Evolutionary conservation across 345 rosid species (phyloP).

Genomic region (Abelmoschus esculentus): DNA sequence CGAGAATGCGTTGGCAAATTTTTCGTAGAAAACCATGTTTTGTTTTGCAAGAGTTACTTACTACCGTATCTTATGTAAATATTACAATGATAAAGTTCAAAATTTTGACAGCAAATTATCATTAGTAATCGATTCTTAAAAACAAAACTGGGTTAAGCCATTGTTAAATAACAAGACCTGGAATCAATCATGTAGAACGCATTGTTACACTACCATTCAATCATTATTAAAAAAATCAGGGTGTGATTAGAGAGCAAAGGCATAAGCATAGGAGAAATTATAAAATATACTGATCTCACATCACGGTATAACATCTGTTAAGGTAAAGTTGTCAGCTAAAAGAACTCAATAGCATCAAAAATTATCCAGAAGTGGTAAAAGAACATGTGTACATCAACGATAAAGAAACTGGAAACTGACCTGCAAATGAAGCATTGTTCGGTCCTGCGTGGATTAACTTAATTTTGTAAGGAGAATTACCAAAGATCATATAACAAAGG

Average conservation of each 20-base stretch:
- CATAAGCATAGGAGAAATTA: neutral
- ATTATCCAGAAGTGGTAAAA: no score
- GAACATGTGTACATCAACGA: neutral
- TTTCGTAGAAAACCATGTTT: neutral
- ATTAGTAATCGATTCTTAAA: neutral
- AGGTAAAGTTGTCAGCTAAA: neutral
- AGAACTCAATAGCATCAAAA: neutral
- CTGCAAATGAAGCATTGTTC: constrained; percentile 10
- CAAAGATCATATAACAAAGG: neutral
- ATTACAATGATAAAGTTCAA: neutral
- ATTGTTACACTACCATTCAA: neutral
- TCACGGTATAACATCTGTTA: neutral
- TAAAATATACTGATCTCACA: neutral
- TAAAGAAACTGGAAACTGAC: neutral
- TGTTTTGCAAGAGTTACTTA: neutral
- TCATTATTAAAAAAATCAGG: neutral
- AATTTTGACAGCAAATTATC: neutral
- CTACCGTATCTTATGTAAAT: neutral
- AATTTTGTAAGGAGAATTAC: neutral
- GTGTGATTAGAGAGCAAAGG: neutral
- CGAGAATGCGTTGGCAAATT: neutral
- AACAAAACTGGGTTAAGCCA: neutral
- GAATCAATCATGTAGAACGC: neutral
- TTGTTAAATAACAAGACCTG: neutral
- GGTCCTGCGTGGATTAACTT: neutral